These are phyloP conservation scores for Penicillium egyptiacum DNA, from an alignment of 495 filamentous ascomycete species.

Conservation along the genomic window DNA sequence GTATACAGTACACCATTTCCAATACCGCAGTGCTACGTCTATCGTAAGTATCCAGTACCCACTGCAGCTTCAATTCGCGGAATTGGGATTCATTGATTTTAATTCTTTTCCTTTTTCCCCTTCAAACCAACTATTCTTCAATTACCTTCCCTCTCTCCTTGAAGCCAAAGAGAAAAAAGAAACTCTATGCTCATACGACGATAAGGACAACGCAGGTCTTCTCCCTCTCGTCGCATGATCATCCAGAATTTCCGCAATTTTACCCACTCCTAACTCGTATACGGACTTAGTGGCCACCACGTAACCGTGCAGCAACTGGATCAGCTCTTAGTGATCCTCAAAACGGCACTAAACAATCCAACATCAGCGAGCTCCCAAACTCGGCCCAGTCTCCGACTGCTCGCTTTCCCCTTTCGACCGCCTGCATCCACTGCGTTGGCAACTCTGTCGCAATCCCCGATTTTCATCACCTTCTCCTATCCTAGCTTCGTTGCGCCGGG, in stretches of 20 bases:
- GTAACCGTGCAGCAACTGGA: constrained; percentile 45
- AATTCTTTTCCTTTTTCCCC: constrained; percentile 26
- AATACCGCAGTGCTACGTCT: constrained; percentile 5
- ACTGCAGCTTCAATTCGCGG: constrained; percentile 34
- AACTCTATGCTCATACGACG: constrained; percentile 1
- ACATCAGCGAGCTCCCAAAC: constrained; percentile 31
- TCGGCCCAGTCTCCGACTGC: constrained; percentile 41
- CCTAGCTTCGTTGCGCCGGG: constrained; percentile 21
- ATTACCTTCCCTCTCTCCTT: constrained; percentile 2
- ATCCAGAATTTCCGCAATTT: constrained; percentile 20
- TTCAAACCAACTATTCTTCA: constrained; percentile 7
- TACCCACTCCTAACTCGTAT: constrained; percentile 29
- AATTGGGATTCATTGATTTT: constrained; percentile 33
- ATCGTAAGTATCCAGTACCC: constrained; percentile 27
- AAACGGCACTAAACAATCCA: constrained; percentile 35
- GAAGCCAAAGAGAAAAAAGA: constrained; percentile 6
- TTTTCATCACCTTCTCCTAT: constrained; percentile 23
- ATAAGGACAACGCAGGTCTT: constrained; percentile 34
- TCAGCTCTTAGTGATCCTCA: constrained; percentile 31
- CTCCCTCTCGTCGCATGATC: constrained; percentile 35
- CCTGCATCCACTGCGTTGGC: constrained; percentile 48
- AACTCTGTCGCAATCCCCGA: constrained; percentile 33
- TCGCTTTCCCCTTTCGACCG: constrained; percentile 44
- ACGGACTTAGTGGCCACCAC: constrained; percentile 38
- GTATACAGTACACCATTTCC: constrained; percentile 6